These are phyloP conservation scores for Macadamia tetraphylla DNA, from an alignment of 164 flowering plant species.

Conservation along the genomic window DNA sequence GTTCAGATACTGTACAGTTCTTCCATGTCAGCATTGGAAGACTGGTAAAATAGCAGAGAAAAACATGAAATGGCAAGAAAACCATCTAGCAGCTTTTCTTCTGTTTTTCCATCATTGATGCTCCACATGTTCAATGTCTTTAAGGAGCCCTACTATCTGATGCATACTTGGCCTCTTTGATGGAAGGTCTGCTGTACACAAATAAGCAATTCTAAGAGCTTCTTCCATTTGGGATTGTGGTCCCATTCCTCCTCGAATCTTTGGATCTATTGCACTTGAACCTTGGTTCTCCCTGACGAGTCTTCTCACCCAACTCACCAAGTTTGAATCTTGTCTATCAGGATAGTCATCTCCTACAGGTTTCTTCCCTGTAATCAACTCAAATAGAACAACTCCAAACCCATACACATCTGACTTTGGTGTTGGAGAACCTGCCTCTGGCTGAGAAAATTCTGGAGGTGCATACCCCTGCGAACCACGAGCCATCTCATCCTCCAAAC, in stretches of 20 bases:
- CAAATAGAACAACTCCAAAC: conserved; percentile 74
- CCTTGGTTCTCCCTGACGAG: conserved; percentile 51
- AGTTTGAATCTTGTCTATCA: conserved; percentile 40
- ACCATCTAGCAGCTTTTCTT: not conserved
- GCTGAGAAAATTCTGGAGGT: conserved; percentile 57
- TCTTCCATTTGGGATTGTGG: conserved; percentile 57
- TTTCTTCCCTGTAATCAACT: conserved; percentile 77
- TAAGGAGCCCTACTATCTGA: conserved; percentile 84
- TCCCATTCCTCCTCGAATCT: conserved; percentile 47
- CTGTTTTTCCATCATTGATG: conserved; percentile 14
- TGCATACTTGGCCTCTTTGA: conserved; percentile 87
- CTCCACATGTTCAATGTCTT: conserved; percentile 61
- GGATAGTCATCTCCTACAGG: conserved; percentile 61
- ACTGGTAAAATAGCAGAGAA: not conserved
- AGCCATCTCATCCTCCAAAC: conserved; percentile 42
- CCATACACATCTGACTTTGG: conserved; percentile 76
- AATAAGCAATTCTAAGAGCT: conserved; percentile 75
- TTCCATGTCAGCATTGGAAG: conserved; percentile 12
- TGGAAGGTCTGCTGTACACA: conserved; percentile 87
- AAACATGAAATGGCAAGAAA: not conserved
- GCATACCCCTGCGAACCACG: conserved; percentile 54
- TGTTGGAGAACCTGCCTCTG: conserved; percentile 31
- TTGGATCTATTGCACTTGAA: conserved; percentile 56
- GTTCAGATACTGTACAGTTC: conserved; percentile 17
- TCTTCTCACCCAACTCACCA: conserved; percentile 76